Evolutionary conservation across 352 stramenopile genomes (phyloP).

Genomic region (Globisporangium apiculatum): DNA sequence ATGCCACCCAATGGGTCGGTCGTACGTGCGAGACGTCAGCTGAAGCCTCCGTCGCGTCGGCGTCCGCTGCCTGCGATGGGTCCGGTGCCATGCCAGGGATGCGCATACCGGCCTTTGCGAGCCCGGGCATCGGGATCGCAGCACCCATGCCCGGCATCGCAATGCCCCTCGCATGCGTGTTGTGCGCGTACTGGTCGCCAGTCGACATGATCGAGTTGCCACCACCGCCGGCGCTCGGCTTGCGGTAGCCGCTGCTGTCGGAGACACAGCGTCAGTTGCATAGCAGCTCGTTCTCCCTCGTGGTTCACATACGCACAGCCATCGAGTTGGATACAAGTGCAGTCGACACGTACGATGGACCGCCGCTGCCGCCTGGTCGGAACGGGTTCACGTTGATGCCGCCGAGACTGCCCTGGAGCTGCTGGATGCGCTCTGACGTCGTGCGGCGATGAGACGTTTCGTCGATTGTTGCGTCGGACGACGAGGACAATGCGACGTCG

Average conservation of each 20-base stretch:
- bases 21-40: conserved; percentile 66
- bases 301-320: too few species aligned
- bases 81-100: conserved; percentile 54
- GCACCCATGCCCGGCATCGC: conserved; percentile 77
- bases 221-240: conserved; percentile 21
- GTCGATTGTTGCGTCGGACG: conserved; percentile 3
- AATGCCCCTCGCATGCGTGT: conserved; percentile 59
- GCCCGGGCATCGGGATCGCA: conserved; percentile 76
- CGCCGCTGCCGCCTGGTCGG: conserved; percentile 28
- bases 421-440: conserved; percentile 56
- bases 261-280: too few species aligned
- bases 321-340: not conserved
- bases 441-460: conserved; percentile 14
- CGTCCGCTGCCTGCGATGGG: conserved; percentile 16
- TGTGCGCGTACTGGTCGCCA: conserved; percentile 73
- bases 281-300: too few species aligned
- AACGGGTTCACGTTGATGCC: conserved; percentile 85
- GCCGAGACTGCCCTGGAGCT: conserved; percentile 72
- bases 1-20: not conserved
- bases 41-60: conserved; percentile 19
- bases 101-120: conserved; percentile 58
- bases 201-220: conserved; percentile 74
- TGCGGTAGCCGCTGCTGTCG: conserved; percentile 29
- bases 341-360: not conserved
- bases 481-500: not conserved